Base-by-base conservation (phyloP, 2,329 filamentous ascomycete species). In the Cercospora nicotianae region DNA sequence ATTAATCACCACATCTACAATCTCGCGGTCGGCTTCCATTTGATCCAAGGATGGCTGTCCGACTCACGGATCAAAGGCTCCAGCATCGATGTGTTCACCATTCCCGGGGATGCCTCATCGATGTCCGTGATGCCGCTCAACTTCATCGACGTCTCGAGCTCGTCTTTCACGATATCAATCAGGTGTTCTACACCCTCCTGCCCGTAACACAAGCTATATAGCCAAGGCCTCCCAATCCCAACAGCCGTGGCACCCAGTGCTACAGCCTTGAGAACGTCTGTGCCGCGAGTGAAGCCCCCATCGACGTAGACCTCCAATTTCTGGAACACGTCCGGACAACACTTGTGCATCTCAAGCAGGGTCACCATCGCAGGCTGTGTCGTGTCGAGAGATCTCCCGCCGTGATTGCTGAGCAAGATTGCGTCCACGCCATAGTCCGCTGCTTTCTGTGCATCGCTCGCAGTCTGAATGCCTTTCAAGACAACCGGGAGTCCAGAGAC, bases 401-500 rank as follows among this genome's bases (percentile, higher is more conserved):
- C 84, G 74, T 86, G 84, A 67, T 86, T 87, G 16, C 80, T 82
- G 9, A 86, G 81, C 13, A 86, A 78, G 63, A 86, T 84, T 0
- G 84, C 84, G 51, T 83, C 78, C 30, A 83, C 81, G 7, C 82
- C 83, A 31, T 77, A 73, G 39, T 85, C 77, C 5, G 80, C 77
- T 2, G 81, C 82, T 65, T 80, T 77, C 61, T 74, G 77, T 13
- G 84, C 84, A 73, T 87, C 85, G 1, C 79, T 82, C 2, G 83
- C 79, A 55, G 81, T 82, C 72, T 86, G 83, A 64, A 84, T 86
- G 0, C 87, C 88, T 76, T 90, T 90, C 30, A 87, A 81, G 67
- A 87, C 84, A 63, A 92, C 85, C 0, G 88, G 87, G 0, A 88
- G 87, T 68, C 87, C 82, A 87, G 89, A 91, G 67, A 88, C 76